These are phyloP conservation scores for Epichloe bromicola DNA, from an alignment of 2,329 filamentous ascomycete species.

Conservation along the genomic window DNA sequence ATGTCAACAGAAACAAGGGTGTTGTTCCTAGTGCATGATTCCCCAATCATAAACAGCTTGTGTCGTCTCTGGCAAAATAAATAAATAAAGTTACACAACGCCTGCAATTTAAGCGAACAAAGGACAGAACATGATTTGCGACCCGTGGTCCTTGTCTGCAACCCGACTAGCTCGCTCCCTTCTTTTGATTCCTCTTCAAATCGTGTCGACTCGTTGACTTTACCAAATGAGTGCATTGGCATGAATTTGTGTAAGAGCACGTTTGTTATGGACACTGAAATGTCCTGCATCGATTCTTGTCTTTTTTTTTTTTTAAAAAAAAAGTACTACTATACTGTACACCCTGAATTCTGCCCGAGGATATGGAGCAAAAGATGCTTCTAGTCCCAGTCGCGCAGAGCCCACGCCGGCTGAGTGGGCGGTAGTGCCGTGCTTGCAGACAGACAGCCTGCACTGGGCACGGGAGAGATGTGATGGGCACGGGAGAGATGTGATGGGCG, in stretches of 20 bases:
- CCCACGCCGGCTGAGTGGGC: neutral
- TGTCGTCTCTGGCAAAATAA: neutral
- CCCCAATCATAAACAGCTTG: neutral
- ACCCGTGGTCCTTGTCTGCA: no score
- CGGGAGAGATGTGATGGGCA: neutral
- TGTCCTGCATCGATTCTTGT: no score
- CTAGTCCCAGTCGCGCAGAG: constrained; percentile 1
- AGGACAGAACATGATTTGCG: neutral
- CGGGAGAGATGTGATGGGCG: neutral
- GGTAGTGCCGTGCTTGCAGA: neutral
- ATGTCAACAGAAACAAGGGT: neutral
- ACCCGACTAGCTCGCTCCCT: no score
- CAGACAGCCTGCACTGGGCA: neutral
- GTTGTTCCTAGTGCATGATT: neutral
- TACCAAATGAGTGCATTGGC: no score
- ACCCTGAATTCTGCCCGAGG: neutral
- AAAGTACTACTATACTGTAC: neutral
- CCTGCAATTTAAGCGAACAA: neutral
- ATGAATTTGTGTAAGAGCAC: no score
- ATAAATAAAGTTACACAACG: neutral
- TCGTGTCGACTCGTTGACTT: no score
- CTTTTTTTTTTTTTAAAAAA: no score
- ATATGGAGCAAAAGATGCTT: neutral
- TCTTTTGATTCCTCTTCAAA: no score
- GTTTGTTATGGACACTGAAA: no score